Conservation (phyloP, 257 asterid genomes). For the Primulina tabacum region DNA sequence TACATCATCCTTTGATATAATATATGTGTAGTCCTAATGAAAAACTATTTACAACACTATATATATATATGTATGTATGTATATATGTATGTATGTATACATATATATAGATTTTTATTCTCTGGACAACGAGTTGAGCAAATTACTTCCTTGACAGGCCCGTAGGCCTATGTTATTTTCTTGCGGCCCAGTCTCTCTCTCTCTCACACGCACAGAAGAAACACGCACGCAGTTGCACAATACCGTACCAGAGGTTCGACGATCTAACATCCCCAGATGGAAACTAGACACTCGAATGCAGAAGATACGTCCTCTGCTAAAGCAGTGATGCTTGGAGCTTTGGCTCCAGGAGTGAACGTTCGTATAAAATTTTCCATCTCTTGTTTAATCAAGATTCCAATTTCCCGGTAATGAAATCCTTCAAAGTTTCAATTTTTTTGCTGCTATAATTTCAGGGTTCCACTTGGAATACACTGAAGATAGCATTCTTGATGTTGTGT, state of each 20-base stretch:
- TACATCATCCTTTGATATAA: no score
- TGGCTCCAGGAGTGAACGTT: constrained; percentile 91
- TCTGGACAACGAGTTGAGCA: neutral
- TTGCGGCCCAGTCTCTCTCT: neutral
- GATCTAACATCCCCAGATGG: constrained; percentile 40
- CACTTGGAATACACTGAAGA: constrained; percentile 81
- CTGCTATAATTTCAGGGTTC: constrained; percentile 47
- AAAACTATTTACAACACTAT: no score
- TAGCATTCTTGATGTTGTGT: constrained; percentile 75
- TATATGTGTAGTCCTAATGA: no score
- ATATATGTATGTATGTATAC: no score
- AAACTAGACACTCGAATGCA: constrained; percentile 29
- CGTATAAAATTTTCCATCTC: constrained; percentile 22
- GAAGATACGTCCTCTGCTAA: constrained; percentile 49
- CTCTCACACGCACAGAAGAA: neutral
- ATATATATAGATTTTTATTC: no score
- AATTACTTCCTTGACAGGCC: neutral
- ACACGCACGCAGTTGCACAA: neutral
- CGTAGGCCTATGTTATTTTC: neutral
- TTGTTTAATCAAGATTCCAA: constrained; percentile 3
- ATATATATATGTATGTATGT: no score
- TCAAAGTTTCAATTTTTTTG: constrained; percentile 20
- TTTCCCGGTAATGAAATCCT: neutral
- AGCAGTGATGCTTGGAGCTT: constrained; percentile 76
- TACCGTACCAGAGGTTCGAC: neutral